Evolutionary conservation across 164 flowering plant species (phyloP).

Genomic region (Berberis thunbergii): DNA sequence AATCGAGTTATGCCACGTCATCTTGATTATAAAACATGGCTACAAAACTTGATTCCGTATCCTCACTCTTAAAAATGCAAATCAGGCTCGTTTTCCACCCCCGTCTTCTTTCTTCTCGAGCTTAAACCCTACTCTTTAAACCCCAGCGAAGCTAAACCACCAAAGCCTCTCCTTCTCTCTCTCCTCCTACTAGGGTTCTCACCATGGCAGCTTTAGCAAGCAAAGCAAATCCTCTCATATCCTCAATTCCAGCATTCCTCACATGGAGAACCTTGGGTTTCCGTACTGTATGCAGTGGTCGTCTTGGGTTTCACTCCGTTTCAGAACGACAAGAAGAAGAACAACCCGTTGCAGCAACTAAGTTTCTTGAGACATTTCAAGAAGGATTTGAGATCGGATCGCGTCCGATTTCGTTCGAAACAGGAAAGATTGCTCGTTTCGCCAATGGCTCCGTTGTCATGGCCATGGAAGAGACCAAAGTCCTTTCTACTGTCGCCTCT

Average conservation of each 20-base stretch:
- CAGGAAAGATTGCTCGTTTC: conserved; percentile 86
- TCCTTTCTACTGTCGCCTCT: conserved; percentile 67
- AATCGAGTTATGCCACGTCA: too few species aligned
- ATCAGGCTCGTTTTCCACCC: too few species aligned
- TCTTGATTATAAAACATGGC: too few species aligned
- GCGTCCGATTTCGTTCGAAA: conserved; percentile 49
- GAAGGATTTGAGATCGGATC: conserved; percentile 89
- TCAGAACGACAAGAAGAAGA: conserved; percentile 7
- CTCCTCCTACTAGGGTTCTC: background rate
- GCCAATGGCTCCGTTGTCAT: conserved; percentile 93
- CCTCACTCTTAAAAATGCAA: too few species aligned
- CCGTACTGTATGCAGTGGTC: conserved; percentile 46
- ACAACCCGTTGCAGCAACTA: conserved; percentile 25
- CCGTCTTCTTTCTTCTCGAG: too few species aligned
- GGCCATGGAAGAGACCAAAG: conserved; percentile 72
- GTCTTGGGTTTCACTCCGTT: conserved; percentile 19
- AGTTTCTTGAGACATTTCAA: conserved; percentile 49
- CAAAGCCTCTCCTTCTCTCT: background rate
- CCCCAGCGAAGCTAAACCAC: background rate
- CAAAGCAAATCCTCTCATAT: conserved; percentile 36
- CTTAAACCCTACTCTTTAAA: conserved; percentile 9
- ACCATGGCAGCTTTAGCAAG: conserved; percentile 14
- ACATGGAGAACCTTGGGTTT: conserved; percentile 36
- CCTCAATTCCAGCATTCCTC: conserved; percentile 30
- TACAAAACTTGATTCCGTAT: too few species aligned